These are phyloP conservation scores for Dioszegia aurantiaca DNA, from an alignment of 768 basidiomycete genomes.

Conservation along the genomic window DNA sequence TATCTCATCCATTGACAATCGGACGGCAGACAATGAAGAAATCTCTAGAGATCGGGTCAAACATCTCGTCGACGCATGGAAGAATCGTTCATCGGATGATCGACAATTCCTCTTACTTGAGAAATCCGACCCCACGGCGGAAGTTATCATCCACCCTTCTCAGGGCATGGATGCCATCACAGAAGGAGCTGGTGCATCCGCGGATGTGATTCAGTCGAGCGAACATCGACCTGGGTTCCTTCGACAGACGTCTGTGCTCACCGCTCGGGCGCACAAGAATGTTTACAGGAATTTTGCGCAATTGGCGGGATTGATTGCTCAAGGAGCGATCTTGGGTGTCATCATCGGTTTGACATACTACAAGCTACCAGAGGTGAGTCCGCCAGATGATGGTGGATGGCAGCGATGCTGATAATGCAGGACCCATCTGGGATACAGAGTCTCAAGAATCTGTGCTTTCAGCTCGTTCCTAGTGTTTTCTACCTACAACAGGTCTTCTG, in stretches of 20 bases:
- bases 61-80: slow-evolving; percentile 53
- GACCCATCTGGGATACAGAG: slow-evolving; percentile 53
- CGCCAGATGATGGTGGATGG: background rate
- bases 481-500: slow-evolving; percentile 48
- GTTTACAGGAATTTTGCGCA: slow-evolving; percentile 46
- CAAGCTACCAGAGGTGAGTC: slow-evolving; percentile 49
- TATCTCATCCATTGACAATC: slow-evolving; percentile 54
- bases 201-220: background rate
- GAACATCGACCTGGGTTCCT: slow-evolving; percentile 33
- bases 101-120: background rate
- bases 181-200: too few species aligned
- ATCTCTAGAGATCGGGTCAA: slow-evolving; percentile 51
- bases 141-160: background rate
- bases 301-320: slow-evolving; percentile 29
- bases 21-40: slow-evolving; percentile 53
- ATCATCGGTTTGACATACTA: slow-evolving; percentile 55
- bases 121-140: background rate
- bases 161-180: too few species aligned
- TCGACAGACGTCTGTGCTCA: slow-evolving; percentile 43
- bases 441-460: slow-evolving; percentile 52
- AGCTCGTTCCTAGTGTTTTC: slow-evolving; percentile 46
- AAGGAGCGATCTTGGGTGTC: slow-evolving; percentile 39
- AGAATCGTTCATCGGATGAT: slow-evolving; percentile 19
- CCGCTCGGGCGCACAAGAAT: slow-evolving; percentile 41
- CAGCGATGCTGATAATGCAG: slow-evolving; percentile 16